Percentiles rank a stretch among this genome's conserved stretches.
Evolutionary conservation across 352 stramenopile genomes (phyloP).

Genomic region (Globisporangium canariense): DNA sequence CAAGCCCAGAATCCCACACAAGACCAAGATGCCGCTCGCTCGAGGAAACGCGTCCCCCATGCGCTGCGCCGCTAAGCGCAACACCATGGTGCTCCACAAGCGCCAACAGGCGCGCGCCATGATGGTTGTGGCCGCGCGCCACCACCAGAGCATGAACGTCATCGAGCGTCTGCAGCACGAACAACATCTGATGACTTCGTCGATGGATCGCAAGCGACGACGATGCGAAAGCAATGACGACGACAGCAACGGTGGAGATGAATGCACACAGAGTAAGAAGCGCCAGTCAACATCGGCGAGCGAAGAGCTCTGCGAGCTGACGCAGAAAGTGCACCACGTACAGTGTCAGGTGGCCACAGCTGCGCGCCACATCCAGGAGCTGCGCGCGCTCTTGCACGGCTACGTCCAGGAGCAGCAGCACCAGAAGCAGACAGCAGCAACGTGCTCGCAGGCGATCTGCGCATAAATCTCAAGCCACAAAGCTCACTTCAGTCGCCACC

Average conservation of each 20-base stretch:
- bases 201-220: constrained; percentile 6
- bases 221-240: background rate
- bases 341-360: constrained; percentile 9
- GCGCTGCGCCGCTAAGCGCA: constrained; percentile 14
- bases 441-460: background rate
- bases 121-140: background rate
- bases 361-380: constrained; percentile 14
- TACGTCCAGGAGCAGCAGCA: background rate
- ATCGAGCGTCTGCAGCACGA: constrained; percentile 14
- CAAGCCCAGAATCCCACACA: background rate
- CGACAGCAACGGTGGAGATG: too few species aligned
- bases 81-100: constrained; percentile 20
- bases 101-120: constrained; percentile 8
- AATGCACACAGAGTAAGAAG: background rate
- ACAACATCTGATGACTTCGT: background rate
- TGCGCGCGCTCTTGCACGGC: constrained; percentile 6
- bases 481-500: background rate
- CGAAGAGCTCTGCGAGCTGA: constrained; percentile 6
- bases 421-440: background rate
- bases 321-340: constrained; percentile 6
- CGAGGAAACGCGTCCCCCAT: constrained; percentile 18
- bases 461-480: background rate
- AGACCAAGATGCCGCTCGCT: constrained; percentile 10
- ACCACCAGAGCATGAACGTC: background rate
- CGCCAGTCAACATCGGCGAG: background rate